phyloP scores from a whole-genome alignment of 2,329 filamentous ascomycete genomes.

The Aspergillus ibericus region DNA sequence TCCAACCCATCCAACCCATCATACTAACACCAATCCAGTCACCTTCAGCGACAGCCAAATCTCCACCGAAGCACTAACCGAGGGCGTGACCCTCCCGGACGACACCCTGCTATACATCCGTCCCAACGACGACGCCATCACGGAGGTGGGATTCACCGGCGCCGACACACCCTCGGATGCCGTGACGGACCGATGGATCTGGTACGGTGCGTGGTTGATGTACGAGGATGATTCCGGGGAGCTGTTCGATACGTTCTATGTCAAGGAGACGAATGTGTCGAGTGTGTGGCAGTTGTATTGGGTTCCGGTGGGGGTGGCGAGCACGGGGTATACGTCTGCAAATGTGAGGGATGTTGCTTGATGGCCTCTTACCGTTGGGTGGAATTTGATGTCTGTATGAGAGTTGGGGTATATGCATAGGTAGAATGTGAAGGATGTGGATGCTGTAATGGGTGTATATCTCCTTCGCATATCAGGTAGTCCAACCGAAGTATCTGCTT shows the following conservation, averaged over 20 bases:
- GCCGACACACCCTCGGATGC: background rate
- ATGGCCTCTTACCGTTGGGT: no score
- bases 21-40: background rate
- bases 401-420: no score
- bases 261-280: background rate
- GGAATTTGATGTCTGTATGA: no score
- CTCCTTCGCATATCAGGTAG: no score
- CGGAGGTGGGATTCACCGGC: background rate
- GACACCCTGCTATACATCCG: background rate
- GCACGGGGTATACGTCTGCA: background rate
- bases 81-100: background rate
- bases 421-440: no score
- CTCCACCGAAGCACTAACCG: background rate
- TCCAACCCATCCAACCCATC: fast-evolving
- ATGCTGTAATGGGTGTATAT: no score
- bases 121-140: background rate
- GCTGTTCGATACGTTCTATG: background rate
- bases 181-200: background rate
- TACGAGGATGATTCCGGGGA: background rate
- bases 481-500: no score
- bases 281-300: background rate
- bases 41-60: background rate
- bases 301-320: background rate
- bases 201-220: background rate
- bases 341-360: background rate